Conservation (phyloP, 1,284 basidiomycete species). For the Coniferiporia sulphurascens region DNA sequence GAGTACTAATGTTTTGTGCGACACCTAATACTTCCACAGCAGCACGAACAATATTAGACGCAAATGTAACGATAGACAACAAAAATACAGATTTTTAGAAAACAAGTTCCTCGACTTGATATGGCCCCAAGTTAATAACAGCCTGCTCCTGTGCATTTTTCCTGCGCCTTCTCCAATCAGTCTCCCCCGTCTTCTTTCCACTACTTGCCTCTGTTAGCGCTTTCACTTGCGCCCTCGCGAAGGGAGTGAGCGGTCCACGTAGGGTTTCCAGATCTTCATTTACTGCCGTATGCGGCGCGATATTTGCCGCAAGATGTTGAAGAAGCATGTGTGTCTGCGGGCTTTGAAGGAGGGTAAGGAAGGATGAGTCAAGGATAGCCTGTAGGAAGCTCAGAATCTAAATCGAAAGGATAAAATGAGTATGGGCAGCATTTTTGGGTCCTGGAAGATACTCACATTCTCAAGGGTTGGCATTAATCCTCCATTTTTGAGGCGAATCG, state of each 20-base stretch:
- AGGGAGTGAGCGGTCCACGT: conserved; percentile 56
- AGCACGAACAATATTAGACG: neutral
- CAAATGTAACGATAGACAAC: neutral
- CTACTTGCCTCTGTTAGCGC: conserved; percentile 37
- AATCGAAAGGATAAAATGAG: neutral
- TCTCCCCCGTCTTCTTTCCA: conserved; percentile 30
- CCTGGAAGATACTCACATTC: conserved; percentile 36
- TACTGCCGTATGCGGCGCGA: conserved; percentile 50
- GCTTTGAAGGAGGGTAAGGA: conserved; percentile 58
- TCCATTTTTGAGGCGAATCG: conserved; percentile 13
- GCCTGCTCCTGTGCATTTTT: conserved; percentile 49
- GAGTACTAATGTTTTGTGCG: too few species aligned
- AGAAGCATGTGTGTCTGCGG: conserved; percentile 50
- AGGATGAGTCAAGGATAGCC: conserved; percentile 61
- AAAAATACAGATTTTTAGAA: conserved; percentile 32
- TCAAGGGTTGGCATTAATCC: conserved; percentile 41
- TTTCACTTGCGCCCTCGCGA: conserved; percentile 48
- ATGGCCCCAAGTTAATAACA: conserved; percentile 52
- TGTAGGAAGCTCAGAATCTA: conserved; percentile 58
- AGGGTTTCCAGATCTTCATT: conserved; percentile 48
- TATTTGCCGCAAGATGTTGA: conserved; percentile 40
- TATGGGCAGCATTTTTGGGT: neutral
- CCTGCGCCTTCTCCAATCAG: conserved; percentile 54
- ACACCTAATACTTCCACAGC: too few species aligned
- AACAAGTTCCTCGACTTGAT: conserved; percentile 65